A percentile compares a stretch with the other conserved stretches of the same genome.
Evolutionary conservation across 257 asterid species (phyloP).

Genomic region (Cruciata laevipes): DNA sequence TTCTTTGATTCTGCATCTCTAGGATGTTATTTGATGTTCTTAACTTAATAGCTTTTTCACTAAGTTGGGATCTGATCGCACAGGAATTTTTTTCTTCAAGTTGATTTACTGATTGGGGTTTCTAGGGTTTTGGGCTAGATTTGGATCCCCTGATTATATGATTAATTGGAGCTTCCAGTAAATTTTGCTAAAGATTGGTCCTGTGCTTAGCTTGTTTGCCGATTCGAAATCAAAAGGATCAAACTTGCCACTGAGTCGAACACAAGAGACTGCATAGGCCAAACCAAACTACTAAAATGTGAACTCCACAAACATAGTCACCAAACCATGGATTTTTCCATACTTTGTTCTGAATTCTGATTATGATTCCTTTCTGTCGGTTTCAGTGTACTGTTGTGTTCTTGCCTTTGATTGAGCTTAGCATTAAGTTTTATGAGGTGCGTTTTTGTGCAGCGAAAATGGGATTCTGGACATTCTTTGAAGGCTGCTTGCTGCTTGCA

Average conservation of each 20-base stretch:
- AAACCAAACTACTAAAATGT: too few relatives aligned
- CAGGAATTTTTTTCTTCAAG: not conserved
- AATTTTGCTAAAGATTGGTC: not conserved
- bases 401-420: not conserved
- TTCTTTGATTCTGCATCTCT: not conserved
- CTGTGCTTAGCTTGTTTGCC: not conserved
- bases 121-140: not conserved
- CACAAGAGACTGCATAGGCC: not conserved
- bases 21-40: not conserved
- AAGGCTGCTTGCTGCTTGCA: conserved; percentile 90
- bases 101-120: too few relatives aligned
- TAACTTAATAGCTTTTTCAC: not conserved
- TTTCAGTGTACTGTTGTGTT: not conserved
- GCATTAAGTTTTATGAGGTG: not conserved
- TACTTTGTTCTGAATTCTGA: not conserved
- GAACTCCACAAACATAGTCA: not conserved
- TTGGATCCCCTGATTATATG: too few relatives aligned
- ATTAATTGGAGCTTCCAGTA: too few relatives aligned
- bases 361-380: not conserved
- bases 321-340: not conserved
- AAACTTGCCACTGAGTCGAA: too few relatives aligned
- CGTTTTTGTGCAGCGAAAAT: conserved; percentile 39
- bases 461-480: conserved; percentile 91
- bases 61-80: not conserved
- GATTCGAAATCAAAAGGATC: not conserved